Evolutionary conservation across 495 filamentous ascomycete species (phyloP), one percentile per base, ranked within the genome.

Genomic region (Aspergillus kassunensis): DNA sequence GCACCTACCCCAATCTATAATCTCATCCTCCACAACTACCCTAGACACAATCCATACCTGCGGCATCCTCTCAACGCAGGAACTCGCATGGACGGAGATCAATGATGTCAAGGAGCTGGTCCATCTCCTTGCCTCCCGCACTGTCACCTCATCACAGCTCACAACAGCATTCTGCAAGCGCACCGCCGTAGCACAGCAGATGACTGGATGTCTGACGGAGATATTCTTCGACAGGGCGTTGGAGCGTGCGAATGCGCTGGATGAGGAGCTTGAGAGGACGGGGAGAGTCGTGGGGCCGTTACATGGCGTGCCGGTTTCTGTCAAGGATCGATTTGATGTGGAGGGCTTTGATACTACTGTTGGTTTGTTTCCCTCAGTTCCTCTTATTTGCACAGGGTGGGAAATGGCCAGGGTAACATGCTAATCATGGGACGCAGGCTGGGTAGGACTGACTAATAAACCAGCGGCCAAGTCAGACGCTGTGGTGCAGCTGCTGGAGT

Each of bases 281-380:
- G 67, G 70, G 0, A 72, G 71, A 39, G 66, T 74, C 5, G 54
- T 79, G 13, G 85, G 85, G 0, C 84, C 83, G 3, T 66, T 89
- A 0, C 85, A 89, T 51, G 86, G 86, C 15, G 52, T 89, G 7
- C 85, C 85, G 0, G 80, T 88, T 20, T 82, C 78, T 19, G 73
- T 87, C 9, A 89, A 89, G 63, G 85, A 88, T 60, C 73, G 81
- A 48, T 73, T 86, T 46, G 72, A 72, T 23, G 76, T 89, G 21
- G 71, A 81, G 56, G 82, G 75, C 3, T 64, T 80, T n/a, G 68
- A 74, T 55, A 72, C 71, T n/a, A 69, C 67, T 3, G 65, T 74
- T 52, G 72, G 70, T 74, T 61, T 24, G 59, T 53, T 37, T 9
- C 43, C 35, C 25, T 6, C 21, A 10, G 13, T 51, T 43, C 12